Conservation (phyloP, 306 rosid genomes). For the Datisca glomerata region DNA sequence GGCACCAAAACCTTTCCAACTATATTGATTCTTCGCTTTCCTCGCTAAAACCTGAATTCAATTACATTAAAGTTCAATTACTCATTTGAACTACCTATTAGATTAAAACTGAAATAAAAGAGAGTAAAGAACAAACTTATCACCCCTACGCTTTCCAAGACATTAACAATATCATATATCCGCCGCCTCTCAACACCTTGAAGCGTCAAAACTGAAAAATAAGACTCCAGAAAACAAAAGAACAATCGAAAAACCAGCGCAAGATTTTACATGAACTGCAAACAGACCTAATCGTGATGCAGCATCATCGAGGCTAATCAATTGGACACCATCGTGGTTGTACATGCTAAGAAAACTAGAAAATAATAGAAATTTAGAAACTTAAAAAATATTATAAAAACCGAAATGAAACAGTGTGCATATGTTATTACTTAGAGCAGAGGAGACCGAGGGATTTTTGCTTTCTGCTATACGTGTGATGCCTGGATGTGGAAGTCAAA, state of each 20-base stretch:
- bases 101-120: neutral
- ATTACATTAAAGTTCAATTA: neutral
- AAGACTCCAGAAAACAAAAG: neutral
- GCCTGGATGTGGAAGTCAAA: constrained; percentile 29
- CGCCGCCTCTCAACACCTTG: constrained; percentile 86
- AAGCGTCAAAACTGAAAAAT: neutral
- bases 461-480: constrained; percentile 38
- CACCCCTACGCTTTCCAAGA: constrained; percentile 84
- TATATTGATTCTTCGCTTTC: constrained; percentile 82
- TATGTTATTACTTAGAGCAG: constrained; percentile 54
- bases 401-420: neutral
- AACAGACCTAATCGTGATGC: constrained; percentile 56
- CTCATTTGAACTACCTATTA: no score
- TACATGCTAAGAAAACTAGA: constrained; percentile 65
- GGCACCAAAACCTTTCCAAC: constrained; percentile 87
- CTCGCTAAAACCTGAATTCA: constrained; percentile 57
- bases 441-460: constrained; percentile 40
- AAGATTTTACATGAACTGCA: neutral
- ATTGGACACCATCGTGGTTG: constrained; percentile 44
- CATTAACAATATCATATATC: constrained; percentile 90
- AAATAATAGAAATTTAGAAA: neutral
- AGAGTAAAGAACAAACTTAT: neutral
- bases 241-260: neutral
- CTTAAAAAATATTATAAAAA: neutral
- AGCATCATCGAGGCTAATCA: constrained; percentile 87